Base-by-base conservation (phyloP, 257 asterid species). In the Ilex asprella region DNA sequence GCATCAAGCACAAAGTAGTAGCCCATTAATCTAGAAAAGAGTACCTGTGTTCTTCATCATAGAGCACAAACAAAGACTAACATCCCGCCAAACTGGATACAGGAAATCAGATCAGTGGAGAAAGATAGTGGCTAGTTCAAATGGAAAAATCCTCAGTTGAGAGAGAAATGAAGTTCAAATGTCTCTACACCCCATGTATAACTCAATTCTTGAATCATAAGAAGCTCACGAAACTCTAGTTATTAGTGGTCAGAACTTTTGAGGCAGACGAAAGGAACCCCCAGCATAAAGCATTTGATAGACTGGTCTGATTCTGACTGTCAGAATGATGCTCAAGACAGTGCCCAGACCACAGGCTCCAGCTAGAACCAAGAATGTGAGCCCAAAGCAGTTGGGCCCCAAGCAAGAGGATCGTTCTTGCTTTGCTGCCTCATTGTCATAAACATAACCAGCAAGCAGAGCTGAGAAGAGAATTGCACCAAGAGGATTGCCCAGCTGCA, bases 281-380 rank as follows among this genome's bases (percentile, higher is more conserved):
- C 52, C 52, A 46, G 52, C 52, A 46, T 46, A 46, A 10, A 46
- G 52, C 52, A 46, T 46, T 46, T 46, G 52, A 14, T 46, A 46
- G n/a, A 46, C 52, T 46, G 52, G 52, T 46, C n/a, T 46, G n/a
- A 46, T 46, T 46, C 52, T 46, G n/a, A 10, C 4, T 6, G 52
- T 46, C 52, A 46, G 10, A 14, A 46, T 46, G 6, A 46, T 2
- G 13, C 52, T 46, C 52, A 46, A 46, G n/a, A 46, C 10, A 14
- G 52, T 46, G 6, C 52, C 52, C 52, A 46, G 52, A 46, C 52
- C n/a, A 46, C 52, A 46, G n/a, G 52, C n/a, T 46, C 52, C 52
- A 46, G 52, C 52, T 10, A 46, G 52, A 46, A 46, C 52, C 13
- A 46, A 1, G 52, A 14, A 46, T 11, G 52, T 46, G 52, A 46